These are phyloP conservation scores for Suillus paluster DNA, from an alignment of 768 basidiomycete genomes.

Conservation along the genomic window DNA sequence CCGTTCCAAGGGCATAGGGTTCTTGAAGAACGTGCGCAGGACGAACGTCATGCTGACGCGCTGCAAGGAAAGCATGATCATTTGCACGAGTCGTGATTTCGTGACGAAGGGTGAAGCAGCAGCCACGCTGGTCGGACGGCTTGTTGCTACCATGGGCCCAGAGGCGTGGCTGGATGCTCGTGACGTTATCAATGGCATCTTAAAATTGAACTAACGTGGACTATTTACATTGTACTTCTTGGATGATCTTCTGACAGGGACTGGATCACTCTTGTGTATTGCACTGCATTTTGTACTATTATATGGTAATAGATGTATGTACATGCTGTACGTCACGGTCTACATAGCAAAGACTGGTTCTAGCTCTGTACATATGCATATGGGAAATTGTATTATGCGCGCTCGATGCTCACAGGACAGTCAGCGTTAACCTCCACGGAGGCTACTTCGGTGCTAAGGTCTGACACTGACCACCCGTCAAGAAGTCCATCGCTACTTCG, in stretches of 20 bases:
- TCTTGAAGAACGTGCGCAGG: slow-evolving; percentile 62
- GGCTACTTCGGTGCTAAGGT: no score
- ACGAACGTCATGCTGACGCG: slow-evolving; percentile 88
- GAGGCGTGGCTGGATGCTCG: slow-evolving; percentile 21
- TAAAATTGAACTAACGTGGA: slow-evolving; percentile 20
- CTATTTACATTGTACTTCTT: background rate
- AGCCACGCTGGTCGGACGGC: slow-evolving; percentile 27
- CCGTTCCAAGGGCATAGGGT: slow-evolving; percentile 61
- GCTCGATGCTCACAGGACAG: no score
- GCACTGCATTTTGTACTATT: background rate
- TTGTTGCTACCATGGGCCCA: slow-evolving; percentile 18
- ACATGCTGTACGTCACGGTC: background rate
- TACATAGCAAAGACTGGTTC: no score
- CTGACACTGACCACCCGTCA: no score
- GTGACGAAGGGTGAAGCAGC: slow-evolving; percentile 19
- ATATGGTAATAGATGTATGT: background rate
- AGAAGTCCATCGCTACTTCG: no score
- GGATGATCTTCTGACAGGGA: no score
- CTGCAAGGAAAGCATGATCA: slow-evolving; percentile 75
- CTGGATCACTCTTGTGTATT: background rate
- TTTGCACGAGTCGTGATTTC: slow-evolving; percentile 54
- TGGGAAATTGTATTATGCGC: no score
- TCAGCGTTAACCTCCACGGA: no score
- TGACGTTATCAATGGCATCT: slow-evolving; percentile 6
- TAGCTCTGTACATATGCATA: no score